These are phyloP conservation scores for Vitis cinerea DNA, from an alignment of 164 flowering plant genomes.

Conservation along the genomic window DNA sequence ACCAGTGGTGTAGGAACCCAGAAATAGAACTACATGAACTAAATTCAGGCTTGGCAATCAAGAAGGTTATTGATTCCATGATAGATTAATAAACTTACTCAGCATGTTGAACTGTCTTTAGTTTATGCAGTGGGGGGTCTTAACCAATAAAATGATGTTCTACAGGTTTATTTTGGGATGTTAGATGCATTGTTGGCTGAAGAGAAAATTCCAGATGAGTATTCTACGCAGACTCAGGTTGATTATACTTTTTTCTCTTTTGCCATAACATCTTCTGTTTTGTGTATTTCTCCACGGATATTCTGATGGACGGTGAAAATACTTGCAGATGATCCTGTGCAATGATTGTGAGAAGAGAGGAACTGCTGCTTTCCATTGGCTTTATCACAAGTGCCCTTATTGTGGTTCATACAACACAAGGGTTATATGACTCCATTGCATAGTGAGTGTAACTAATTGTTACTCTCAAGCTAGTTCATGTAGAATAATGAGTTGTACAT, in stretches of 20 bases:
- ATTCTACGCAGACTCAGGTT: constrained; percentile 72
- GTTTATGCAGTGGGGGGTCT: constrained; percentile 1
- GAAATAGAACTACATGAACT: too few relatives aligned
- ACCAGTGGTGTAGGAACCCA: too few relatives aligned
- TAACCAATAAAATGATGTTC: constrained; percentile 3
- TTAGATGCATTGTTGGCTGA: constrained; percentile 76
- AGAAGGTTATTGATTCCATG: too few relatives aligned
- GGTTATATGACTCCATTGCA: constrained; percentile 38
- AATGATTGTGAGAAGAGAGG: constrained; percentile 91
- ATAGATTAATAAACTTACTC: too few relatives aligned
- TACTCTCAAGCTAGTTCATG: not conserved
- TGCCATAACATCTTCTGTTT: not conserved
- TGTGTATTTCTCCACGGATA: not conserved
- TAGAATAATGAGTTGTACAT: not conserved
- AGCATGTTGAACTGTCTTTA: not conserved
- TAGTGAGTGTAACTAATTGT: constrained; percentile 1
- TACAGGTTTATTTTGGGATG: constrained; percentile 81
- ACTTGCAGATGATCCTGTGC: constrained; percentile 70
- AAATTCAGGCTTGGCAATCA: too few relatives aligned
- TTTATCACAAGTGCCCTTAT: constrained; percentile 71
- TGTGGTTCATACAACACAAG: constrained; percentile 91
- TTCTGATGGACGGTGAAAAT: not conserved
- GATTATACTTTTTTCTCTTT: not conserved
- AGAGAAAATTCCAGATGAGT: constrained; percentile 73
- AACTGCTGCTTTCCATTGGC: constrained; percentile 70